phyloP scores from a whole-genome alignment of 164 flowering plant genomes.

The Vitis riparia region DNA sequence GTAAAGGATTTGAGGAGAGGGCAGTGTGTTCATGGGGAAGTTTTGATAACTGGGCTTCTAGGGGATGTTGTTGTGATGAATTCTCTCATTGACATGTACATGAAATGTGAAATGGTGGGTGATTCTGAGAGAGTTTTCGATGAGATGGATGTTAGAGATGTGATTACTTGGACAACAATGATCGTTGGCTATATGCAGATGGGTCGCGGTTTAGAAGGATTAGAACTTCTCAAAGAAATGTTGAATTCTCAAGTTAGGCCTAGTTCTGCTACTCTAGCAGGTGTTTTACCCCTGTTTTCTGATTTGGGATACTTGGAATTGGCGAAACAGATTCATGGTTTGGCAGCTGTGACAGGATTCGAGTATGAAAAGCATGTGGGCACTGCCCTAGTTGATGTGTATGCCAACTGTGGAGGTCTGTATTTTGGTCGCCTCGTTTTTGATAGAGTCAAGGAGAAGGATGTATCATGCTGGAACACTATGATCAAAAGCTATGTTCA shows the following conservation, averaged over 20 bases:
- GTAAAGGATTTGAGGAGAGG: constrained; percentile 20
- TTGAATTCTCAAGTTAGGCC: constrained; percentile 19
- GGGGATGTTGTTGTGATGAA: constrained; percentile 32
- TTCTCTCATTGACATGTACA: constrained; percentile 35
- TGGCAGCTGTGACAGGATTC: constrained; percentile 18
- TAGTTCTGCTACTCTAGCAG: constrained; percentile 25
- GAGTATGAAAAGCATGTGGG: constrained; percentile 25
- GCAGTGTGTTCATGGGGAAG: constrained; percentile 18
- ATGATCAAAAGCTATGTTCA: constrained; percentile 31
- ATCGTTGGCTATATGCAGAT: constrained; percentile 23
- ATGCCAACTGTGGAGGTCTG: constrained; percentile 27
- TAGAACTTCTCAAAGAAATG: constrained; percentile 25
- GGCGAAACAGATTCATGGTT: constrained; percentile 32
- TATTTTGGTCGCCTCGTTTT: constrained; percentile 24
- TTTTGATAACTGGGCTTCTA: constrained; percentile 19
- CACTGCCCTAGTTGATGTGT: constrained; percentile 26
- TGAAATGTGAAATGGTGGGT: constrained; percentile 22
- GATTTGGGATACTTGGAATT: constrained; percentile 18
- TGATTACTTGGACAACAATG: constrained; percentile 31
- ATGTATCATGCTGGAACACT: constrained; percentile 29
- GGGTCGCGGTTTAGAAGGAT: constrained; percentile 17
- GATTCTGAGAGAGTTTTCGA: constrained; percentile 24
- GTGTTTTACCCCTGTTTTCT: constrained; percentile 30
- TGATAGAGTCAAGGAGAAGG: constrained; percentile 24
- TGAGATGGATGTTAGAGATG: constrained; percentile 23